Conservation (phyloP, 2,329 filamentous ascomycete species). For the Xylariaceae sp. region DNA sequence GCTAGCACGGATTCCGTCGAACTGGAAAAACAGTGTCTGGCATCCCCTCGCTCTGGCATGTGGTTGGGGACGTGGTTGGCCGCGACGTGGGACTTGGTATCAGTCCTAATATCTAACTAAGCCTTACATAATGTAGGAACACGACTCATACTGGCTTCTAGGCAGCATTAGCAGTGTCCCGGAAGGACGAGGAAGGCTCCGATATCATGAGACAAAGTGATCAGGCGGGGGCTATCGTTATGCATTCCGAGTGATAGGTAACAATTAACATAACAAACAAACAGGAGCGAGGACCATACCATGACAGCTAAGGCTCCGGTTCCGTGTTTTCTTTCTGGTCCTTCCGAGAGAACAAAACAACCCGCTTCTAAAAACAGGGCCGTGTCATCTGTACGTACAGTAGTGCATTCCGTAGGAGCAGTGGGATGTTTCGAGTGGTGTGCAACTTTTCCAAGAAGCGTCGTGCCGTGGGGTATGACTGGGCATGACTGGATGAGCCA, state of each 20-base stretch:
- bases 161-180: no score
- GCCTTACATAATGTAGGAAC: no score
- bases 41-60: no score
- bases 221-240: not conserved
- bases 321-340: not conserved
- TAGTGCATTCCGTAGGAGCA: not conserved
- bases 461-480: not conserved
- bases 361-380: conserved; percentile 15
- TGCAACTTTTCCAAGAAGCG: not conserved
- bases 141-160: no score
- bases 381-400: not conserved
- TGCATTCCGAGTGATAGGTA: not conserved
- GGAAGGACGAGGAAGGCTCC: not conserved
- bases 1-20: no score
- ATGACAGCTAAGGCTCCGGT: not conserved
- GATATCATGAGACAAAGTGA: not conserved
- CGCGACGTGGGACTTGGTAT: no score
- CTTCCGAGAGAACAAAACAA: not conserved
- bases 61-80: no score
- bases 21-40: no score
- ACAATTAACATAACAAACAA: not conserved
- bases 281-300: not conserved
- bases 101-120: not conserved
- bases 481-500: no score
- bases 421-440: not conserved